A percentile compares a stretch with the other conserved stretches of the same genome.
Evolutionary conservation across 495 filamentous ascomycete species (phyloP).

Genomic region (Mytilinidion resinicola): DNA sequence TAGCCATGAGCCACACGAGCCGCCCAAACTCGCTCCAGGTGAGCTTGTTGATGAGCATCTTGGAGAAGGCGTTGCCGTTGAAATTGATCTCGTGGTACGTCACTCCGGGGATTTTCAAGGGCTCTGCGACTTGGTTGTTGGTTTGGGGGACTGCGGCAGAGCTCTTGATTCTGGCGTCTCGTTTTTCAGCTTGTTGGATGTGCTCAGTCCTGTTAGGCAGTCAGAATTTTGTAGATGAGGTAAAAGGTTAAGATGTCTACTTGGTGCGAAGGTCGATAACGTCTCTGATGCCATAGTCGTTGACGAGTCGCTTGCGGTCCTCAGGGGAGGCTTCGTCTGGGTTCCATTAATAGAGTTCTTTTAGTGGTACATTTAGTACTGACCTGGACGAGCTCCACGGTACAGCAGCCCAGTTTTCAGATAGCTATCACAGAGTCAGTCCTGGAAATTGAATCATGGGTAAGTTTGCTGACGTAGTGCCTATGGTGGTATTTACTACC

Average conservation of each 20-base stretch:
- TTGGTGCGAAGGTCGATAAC: constrained; percentile 74
- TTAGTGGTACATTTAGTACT: constrained; percentile 15
- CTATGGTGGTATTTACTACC: constrained; percentile 56
- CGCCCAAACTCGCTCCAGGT: constrained; percentile 61
- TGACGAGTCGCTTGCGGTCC: constrained; percentile 54
- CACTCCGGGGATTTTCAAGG: constrained; percentile 54
- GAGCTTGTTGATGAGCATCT: constrained; percentile 60
- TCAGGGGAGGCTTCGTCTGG: constrained; percentile 61
- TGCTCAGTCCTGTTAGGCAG: constrained; percentile 59
- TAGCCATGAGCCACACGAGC: constrained; percentile 49
- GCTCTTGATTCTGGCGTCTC: constrained; percentile 41
- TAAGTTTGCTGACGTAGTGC: constrained; percentile 43
- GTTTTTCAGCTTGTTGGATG: constrained; percentile 59
- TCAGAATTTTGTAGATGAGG: not conserved
- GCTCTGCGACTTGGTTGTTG: constrained; percentile 41
- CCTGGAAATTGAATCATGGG: not conserved
- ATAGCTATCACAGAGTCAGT: constrained; percentile 38
- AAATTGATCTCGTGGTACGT: constrained; percentile 58
- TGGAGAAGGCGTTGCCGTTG: constrained; percentile 65
- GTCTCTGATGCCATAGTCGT: constrained; percentile 58
- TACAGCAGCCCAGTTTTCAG: constrained; percentile 64
- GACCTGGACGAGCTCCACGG: constrained; percentile 65
- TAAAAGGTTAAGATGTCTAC: constrained; percentile 37
- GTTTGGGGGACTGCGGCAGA: constrained; percentile 36
- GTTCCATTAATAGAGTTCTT: not conserved